phyloP scores from a whole-genome alignment of 495 filamentous ascomycete species.

The Letharia lupina region DNA sequence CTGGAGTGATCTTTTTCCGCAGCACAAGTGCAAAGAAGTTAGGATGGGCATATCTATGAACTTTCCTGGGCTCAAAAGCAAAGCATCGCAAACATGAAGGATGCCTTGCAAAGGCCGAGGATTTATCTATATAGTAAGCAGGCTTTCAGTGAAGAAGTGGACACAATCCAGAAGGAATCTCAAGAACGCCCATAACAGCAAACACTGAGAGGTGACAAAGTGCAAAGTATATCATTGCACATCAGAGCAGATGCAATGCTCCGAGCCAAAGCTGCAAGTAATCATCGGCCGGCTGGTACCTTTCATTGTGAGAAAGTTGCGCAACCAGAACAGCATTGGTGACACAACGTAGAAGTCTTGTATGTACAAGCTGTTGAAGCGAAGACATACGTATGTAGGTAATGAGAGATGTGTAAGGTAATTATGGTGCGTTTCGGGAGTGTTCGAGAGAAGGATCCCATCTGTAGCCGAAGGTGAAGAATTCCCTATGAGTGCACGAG shows the following conservation, averaged over 20 bases:
- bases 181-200: not conserved
- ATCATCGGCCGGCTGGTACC: not conserved
- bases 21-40: not conserved
- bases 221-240: not conserved
- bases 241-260: not conserved
- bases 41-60: not conserved
- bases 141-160: not conserved
- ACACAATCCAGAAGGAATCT: not conserved
- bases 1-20: too few species aligned
- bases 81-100: not conserved
- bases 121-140: not conserved
- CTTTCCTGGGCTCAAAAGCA: not conserved
- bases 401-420: not conserved
- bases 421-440: not conserved
- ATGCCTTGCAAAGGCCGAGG: not conserved
- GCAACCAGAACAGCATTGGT: not conserved
- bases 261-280: not conserved
- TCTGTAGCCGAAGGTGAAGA: not conserved
- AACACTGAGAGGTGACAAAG: not conserved
- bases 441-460: not conserved
- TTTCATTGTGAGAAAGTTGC: not conserved
- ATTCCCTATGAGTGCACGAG: not conserved
- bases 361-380: not conserved
- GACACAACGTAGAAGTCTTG: not conserved
- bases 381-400: not conserved